Conservation (phyloP, 768 basidiomycete genomes). For the Mycena galopus region DNA sequence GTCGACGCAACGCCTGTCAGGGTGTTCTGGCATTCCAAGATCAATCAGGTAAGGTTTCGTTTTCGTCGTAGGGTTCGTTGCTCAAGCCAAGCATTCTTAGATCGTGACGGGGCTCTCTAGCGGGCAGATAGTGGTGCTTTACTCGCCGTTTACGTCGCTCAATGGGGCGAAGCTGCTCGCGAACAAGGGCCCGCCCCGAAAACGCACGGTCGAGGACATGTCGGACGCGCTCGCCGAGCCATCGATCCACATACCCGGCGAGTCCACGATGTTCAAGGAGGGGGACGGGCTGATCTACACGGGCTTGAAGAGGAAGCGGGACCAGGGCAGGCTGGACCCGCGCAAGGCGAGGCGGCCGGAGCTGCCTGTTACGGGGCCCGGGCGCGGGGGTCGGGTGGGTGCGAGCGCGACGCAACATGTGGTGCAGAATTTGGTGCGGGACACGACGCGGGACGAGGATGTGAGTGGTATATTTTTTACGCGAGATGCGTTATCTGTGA, state of each 20-base stretch:
- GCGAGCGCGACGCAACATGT: slow-evolving; percentile 98
- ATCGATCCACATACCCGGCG: slow-evolving; percentile 92
- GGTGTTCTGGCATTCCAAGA: slow-evolving; percentile 95
- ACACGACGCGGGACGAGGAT: slow-evolving; percentile 93
- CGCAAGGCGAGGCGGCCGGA: slow-evolving; percentile 94
- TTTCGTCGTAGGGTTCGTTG: slow-evolving; percentile 6
- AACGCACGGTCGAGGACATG: slow-evolving; percentile 89
- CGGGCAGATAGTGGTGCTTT: slow-evolving; percentile 90
- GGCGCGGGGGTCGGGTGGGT: slow-evolving; percentile 93
- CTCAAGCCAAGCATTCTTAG: slow-evolving; percentile 52
- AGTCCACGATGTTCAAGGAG: slow-evolving; percentile 93
- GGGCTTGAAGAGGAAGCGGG: slow-evolving; percentile 89
- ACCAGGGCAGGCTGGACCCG: slow-evolving; percentile 90
- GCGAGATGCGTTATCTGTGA: slow-evolving; percentile 37
- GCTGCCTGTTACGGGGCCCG: slow-evolving; percentile 93
- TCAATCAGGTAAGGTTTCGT: slow-evolving; percentile 83
- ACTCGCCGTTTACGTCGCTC: slow-evolving; percentile 90
- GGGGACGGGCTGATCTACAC: slow-evolving; percentile 76
- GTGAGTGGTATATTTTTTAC: too few relatives aligned
- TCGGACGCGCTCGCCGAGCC: slow-evolving; percentile 88
- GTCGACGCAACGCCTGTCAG: slow-evolving; percentile 88
- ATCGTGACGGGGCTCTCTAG: slow-evolving; percentile 90
- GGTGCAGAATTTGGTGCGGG: slow-evolving; percentile 93
- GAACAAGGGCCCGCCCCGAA: slow-evolving; percentile 87
- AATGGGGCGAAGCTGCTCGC: slow-evolving; percentile 94